These are phyloP conservation scores for Raphidocelis subcapitata DNA, from an alignment of 139 green algal species.

Conservation along the genomic window DNA sequence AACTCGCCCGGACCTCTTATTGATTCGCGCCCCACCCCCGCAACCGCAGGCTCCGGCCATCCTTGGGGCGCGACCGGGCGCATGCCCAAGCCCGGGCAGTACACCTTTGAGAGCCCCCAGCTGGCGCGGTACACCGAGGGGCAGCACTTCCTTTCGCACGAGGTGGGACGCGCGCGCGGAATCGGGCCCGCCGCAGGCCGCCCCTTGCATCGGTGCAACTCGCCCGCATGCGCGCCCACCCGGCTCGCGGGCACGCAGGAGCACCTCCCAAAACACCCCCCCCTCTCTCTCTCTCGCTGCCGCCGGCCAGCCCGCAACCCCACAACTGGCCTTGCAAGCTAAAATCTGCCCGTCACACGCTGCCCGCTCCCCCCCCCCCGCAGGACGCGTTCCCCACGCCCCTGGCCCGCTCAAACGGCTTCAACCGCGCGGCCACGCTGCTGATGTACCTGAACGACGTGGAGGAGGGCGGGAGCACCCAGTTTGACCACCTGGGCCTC, in stretches of 20 bases:
- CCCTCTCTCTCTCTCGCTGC: too few relatives aligned
- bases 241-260: too few relatives aligned
- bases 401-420: constrained; percentile 62
- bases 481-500: constrained; percentile 67
- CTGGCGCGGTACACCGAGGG: constrained; percentile 57
- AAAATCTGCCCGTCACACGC: too few relatives aligned
- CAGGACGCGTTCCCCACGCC: constrained; percentile 63
- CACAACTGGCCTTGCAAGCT: too few relatives aligned
- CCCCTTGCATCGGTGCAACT: too few relatives aligned
- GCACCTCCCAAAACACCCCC: too few relatives aligned
- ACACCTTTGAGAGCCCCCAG: constrained; percentile 66
- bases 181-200: too few relatives aligned
- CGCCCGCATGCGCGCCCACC: too few relatives aligned
- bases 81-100: constrained; percentile 53
- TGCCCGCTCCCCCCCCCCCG: too few relatives aligned
- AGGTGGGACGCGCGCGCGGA: constrained; percentile 6
- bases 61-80: constrained; percentile 44
- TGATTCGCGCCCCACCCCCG: too few relatives aligned
- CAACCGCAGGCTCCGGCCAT: constrained; percentile 3
- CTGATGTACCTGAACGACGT: constrained; percentile 77
- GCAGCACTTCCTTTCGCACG: constrained; percentile 65
- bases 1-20: too few relatives aligned
- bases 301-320: too few relatives aligned
- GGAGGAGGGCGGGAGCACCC: constrained; percentile 53
- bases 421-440: constrained; percentile 74